Evolutionary conservation across 1,139 yeast species (phyloP).

Genomic region (Blastobotrys aristatus): DNA sequence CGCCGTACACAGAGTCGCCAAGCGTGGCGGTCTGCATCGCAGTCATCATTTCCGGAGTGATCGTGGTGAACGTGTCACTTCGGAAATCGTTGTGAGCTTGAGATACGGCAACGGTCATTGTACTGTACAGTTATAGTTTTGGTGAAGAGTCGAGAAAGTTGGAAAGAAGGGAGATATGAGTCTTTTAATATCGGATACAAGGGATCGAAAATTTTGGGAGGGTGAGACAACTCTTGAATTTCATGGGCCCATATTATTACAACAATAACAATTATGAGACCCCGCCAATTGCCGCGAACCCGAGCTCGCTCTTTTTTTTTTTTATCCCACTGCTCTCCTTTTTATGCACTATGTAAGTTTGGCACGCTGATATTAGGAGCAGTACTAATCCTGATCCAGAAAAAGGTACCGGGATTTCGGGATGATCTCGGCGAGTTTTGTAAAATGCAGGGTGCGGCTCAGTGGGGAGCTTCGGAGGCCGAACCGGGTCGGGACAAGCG

Average conservation of each 20-base stretch:
- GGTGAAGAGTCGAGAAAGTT: neutral
- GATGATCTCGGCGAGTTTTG: no score
- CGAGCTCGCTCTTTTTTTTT: no score
- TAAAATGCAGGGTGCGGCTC: no score
- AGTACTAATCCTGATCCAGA: no score
- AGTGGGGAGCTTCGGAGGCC: no score
- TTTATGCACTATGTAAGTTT: no score
- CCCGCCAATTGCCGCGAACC: neutral
- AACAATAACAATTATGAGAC: neutral
- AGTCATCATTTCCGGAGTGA: conserved; percentile 68
- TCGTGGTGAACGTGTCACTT: conserved; percentile 84
- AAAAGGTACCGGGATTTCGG: no score
- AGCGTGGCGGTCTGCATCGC: conserved; percentile 56
- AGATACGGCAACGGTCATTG: conserved; percentile 14
- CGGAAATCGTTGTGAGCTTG: conserved; percentile 23
- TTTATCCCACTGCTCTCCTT: no score
- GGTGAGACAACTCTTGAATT: neutral
- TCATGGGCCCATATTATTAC: neutral
- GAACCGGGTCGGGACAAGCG: no score
- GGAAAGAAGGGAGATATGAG: neutral
- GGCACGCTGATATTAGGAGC: no score
- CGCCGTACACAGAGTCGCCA: conserved; percentile 89
- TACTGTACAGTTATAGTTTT: neutral
- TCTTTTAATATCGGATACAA: neutral
- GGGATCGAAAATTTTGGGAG: neutral